Base-by-base conservation (phyloP, 371 early-diverging fungal genomes). In the Syncephalastrum racemosum region DNA sequence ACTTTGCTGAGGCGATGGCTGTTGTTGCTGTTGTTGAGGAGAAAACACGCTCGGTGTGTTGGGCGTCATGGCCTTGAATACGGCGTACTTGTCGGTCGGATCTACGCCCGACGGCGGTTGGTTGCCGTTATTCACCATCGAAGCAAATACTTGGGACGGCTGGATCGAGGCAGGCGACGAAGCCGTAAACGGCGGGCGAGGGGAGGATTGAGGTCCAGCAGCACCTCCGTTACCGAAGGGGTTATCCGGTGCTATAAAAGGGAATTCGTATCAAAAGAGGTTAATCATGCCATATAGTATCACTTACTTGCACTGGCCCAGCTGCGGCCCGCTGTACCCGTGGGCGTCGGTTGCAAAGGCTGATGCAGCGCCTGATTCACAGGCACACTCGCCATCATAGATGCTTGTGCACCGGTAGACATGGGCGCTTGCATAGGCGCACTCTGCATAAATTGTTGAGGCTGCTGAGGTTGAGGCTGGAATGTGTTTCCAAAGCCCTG, bases 221-320 rank as follows among this genome's bases (percentile, higher is more conserved):
- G 36, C 52, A 22, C 58, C 53, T 31, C 10, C 36, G 36, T 31
- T 31, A 16, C 77, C 77, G 54, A 77, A 77, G 44, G 77, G 77
- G 56, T 77, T 77, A 59, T 73, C 73, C 16, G 79, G 79, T 31
- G 79, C 65, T 68, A 58, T n/a, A 7, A 59, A 23, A 55, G 15
- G 50, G 4, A 25, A 44, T 16, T 25, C 22, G 18, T 44, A 16
- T 27, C 12, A 25, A 40, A 13, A 51, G 12, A 54, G 18, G 44
- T 40, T 14, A 31, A 46, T 46, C 44, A 36, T 18, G 45, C 25
- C 5, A 44, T 18, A 49, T 5, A 24, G 12, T 14, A n/a, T 43
- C 39, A 52, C 64, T 68, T 65, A 68, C 69, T 77, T 23, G 78
- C 68, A 51, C 58, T 61, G 8, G 71, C 64, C 78, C 78, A 78